phyloP scores from a whole-genome alignment of 1,284 basidiomycete species.

The Meira nashicola region DNA sequence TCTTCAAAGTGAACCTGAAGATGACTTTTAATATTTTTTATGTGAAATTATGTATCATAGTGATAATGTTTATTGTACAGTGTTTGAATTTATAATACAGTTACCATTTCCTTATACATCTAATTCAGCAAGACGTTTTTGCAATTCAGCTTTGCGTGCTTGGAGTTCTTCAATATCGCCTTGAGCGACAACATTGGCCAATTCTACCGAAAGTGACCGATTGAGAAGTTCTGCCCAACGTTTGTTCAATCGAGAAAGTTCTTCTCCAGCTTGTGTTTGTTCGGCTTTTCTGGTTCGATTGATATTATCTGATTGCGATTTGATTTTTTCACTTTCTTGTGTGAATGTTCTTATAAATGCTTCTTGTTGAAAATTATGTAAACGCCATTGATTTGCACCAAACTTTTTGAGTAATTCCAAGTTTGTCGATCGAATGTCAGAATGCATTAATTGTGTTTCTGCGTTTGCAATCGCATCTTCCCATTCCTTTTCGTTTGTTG shows the following conservation, averaged over 20 bases:
- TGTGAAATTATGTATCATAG: background rate
- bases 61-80: background rate
- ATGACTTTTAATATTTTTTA: conserved; percentile 11
- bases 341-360: conserved; percentile 19
- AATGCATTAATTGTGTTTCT: conserved; percentile 81
- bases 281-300: conserved; percentile 33
- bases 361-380: conserved; percentile 42
- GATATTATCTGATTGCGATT: conserved; percentile 26
- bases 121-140: conserved; percentile 11
- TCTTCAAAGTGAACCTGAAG: conserved; percentile 11
- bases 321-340: conserved; percentile 9
- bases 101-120: background rate
- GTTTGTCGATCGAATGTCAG: conserved; percentile 74
- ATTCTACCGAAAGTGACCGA: conserved; percentile 78
- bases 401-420: conserved; percentile 77
- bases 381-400: conserved; percentile 56
- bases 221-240: conserved; percentile 85
- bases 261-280: conserved; percentile 69
- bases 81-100: background rate
- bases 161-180: conserved; percentile 60
- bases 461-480: conserved; percentile 71
- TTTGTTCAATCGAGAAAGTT: conserved; percentile 72
- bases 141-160: conserved; percentile 36
- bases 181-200: conserved; percentile 80
- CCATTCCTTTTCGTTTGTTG: conserved; percentile 71